These are phyloP conservation scores for Eimeria mitis DNA, from an alignment of 169 alveolate species.

Conservation along the genomic window DNA sequence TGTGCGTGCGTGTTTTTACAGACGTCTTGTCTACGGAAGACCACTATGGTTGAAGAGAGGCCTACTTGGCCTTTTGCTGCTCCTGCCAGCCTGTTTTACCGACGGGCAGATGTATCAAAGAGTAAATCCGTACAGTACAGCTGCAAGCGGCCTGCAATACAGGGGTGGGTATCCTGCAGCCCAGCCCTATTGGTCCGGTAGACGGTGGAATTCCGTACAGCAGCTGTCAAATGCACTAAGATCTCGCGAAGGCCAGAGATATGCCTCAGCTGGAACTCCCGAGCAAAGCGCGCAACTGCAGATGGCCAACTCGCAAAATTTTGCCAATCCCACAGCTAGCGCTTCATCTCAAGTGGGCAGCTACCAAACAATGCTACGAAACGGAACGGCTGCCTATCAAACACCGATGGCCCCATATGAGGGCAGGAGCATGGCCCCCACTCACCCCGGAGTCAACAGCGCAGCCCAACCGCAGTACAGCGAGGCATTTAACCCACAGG, in stretches of 20 bases:
- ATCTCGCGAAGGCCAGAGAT: not conserved
- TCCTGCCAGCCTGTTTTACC: not conserved
- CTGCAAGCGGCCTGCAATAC: not conserved
- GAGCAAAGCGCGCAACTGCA: not conserved
- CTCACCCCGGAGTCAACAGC: slow-evolving; percentile 13
- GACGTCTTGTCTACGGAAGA: not conserved
- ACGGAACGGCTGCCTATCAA: not conserved
- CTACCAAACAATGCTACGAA: not conserved
- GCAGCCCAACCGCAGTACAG: not conserved
- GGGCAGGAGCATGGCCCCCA: not conserved
- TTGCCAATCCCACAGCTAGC: no score
- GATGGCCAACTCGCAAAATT: not conserved
- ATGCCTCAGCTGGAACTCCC: not conserved
- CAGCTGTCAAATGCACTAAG: slow-evolving; percentile 31
- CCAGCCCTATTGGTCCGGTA: slow-evolving; percentile 15
- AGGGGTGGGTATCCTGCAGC: not conserved
- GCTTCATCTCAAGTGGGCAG: not conserved
- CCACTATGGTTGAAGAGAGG: not conserved
- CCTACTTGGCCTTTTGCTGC: not conserved
- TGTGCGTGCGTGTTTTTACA: slow-evolving; percentile 10
- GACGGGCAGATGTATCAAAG: slow-evolving; percentile 25
- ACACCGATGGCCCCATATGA: not conserved
- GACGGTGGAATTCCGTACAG: slow-evolving; percentile 59
- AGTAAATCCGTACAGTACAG: not conserved
- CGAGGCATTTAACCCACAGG: not conserved